Evolutionary conservation across 2,329 filamentous ascomycete genomes (phyloP).

Genomic region (Clonostachys chloroleuca): DNA sequence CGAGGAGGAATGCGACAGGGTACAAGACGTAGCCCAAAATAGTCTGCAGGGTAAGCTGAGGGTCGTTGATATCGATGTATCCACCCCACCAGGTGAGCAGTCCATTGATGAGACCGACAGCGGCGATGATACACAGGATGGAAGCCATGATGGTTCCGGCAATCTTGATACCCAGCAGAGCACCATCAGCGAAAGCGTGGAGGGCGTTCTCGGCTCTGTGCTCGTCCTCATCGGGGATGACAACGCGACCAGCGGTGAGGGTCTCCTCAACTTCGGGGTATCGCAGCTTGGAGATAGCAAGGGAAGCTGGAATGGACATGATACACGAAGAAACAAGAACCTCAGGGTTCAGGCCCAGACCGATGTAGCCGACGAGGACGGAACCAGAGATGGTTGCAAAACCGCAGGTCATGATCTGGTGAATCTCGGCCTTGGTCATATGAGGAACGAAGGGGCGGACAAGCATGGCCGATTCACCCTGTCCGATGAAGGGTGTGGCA

Average conservation of each 20-base stretch:
- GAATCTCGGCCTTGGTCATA: conserved; percentile 81
- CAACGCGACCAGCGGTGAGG: conserved; percentile 74
- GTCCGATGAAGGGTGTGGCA: conserved; percentile 89
- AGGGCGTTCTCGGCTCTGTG: conserved; percentile 74
- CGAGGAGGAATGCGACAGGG: conserved; percentile 75
- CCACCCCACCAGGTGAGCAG: conserved; percentile 80
- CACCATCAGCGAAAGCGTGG: conserved; percentile 80
- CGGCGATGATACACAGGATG: conserved; percentile 78
- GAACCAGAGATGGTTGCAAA: conserved; percentile 91
- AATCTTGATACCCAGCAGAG: conserved; percentile 84
- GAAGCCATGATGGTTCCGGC: conserved; percentile 77
- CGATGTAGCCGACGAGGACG: conserved; percentile 81
- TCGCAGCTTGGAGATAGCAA: conserved; percentile 84
- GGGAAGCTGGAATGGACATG: conserved; percentile 90
- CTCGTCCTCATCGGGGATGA: conserved; percentile 76
- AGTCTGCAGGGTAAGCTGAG: conserved; percentile 66
- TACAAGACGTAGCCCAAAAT: conserved; percentile 76
- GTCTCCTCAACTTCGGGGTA: conserved; percentile 87
- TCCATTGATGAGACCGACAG: conserved; percentile 70
- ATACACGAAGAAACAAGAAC: conserved; percentile 88
- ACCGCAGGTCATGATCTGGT: conserved; percentile 89
- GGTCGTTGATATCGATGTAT: conserved; percentile 69
- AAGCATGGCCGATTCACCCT: conserved; percentile 91
- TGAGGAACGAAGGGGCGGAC: conserved; percentile 83
- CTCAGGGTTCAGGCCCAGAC: conserved; percentile 77